Conservation (phyloP, 1,284 basidiomycete species). For the Irpex rosettiformis region DNA sequence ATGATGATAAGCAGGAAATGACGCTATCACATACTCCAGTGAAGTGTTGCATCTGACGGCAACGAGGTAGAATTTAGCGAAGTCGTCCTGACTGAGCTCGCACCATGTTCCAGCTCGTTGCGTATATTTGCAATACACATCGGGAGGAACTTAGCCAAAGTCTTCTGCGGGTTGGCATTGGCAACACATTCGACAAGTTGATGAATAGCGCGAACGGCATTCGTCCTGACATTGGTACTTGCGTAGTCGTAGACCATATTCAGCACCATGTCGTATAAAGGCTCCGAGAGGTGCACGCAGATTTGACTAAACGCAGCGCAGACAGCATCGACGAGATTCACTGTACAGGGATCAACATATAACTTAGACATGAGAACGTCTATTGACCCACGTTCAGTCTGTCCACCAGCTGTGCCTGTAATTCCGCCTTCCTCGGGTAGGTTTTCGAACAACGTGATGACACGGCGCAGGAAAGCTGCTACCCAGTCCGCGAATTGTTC, state of each 20-base stretch:
- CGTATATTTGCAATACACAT: conserved; percentile 73
- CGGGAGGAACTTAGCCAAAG: conserved; percentile 73
- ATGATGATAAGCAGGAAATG: conserved; percentile 4
- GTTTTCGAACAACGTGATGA: conserved; percentile 83
- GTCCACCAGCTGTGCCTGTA: conserved; percentile 49
- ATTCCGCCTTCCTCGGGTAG: conserved; percentile 76
- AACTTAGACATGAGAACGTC: background rate
- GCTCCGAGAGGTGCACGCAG: conserved; percentile 80
- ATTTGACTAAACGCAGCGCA: conserved; percentile 70
- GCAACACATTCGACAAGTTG: conserved; percentile 86
- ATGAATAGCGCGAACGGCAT: conserved; percentile 85
- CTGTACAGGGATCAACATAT: conserved; percentile 29
- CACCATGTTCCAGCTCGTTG: conserved; percentile 81
- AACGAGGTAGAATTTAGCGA: conserved; percentile 67
- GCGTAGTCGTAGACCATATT: conserved; percentile 80
- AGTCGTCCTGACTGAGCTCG: conserved; percentile 81
- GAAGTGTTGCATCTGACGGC: conserved; percentile 83
- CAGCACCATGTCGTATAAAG: conserved; percentile 78
- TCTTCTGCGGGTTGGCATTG: conserved; percentile 76
- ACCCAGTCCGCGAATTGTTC: conserved; percentile 78
- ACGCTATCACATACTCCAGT: conserved; percentile 67
- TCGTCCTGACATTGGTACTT: conserved; percentile 76
- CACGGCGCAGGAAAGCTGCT: conserved; percentile 75
- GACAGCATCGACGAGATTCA: conserved; percentile 68
- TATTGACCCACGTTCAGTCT: conserved; percentile 58